phyloP scores from a whole-genome alignment of 352 stramenopile species.

The Plasmopara halstedii region DNA sequence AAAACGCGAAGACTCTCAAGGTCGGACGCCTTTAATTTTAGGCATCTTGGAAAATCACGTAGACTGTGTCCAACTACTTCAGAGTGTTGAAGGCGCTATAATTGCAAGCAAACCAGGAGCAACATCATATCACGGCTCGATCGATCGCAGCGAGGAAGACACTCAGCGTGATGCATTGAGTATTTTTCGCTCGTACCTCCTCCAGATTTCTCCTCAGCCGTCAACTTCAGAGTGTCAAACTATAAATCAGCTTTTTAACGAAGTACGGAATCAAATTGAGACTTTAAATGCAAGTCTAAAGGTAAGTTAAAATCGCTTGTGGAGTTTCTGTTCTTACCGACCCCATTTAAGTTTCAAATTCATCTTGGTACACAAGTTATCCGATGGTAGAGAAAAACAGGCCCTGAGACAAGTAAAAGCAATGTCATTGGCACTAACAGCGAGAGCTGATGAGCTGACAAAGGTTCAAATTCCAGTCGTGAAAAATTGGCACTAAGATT shows the following conservation, averaged over 20 bases:
- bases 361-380: constrained; percentile 8
- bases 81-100: constrained; percentile 17
- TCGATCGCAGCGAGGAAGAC: constrained; percentile 4
- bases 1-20: constrained; percentile 47
- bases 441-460: constrained; percentile 17
- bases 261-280: constrained; percentile 20
- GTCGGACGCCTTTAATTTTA: constrained; percentile 50
- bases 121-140: constrained; percentile 7
- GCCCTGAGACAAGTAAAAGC: constrained; percentile 17
- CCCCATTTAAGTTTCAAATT: no score
- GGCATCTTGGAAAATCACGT: constrained; percentile 69
- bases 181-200: constrained; percentile 19
- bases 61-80: constrained; percentile 54
- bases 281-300: constrained; percentile 21
- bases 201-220: constrained; percentile 14
- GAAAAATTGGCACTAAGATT: not conserved
- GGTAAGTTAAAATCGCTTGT: constrained; percentile 8
- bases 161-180: constrained; percentile 19
- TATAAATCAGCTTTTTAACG: constrained; percentile 21
- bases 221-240: constrained; percentile 17
- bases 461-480: constrained; percentile 7
- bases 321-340: no score
- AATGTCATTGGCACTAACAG: constrained; percentile 8
- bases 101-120: constrained; percentile 3
- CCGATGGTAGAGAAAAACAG: constrained; percentile 16